Conservation (phyloP, 169 alveolate species). For the Cryptosporidium muris region DNA sequence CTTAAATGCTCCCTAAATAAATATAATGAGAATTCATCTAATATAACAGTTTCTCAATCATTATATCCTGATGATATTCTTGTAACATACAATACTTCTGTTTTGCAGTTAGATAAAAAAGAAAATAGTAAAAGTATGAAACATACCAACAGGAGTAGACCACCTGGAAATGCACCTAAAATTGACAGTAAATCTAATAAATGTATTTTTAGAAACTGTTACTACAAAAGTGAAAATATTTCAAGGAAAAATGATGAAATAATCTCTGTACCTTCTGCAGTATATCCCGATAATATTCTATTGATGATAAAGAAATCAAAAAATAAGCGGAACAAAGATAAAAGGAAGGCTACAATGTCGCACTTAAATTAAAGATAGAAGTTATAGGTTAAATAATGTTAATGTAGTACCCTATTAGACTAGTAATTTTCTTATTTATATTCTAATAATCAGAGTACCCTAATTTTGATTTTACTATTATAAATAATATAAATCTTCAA, state of each 20-base stretch:
- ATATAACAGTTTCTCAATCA: slow-evolving; percentile 59
- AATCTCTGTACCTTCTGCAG: slow-evolving; percentile 59
- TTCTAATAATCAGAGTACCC: too few species aligned
- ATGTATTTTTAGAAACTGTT: too few species aligned
- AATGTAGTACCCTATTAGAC: too few species aligned
- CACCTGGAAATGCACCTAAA: background rate
- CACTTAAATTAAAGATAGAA: too few species aligned
- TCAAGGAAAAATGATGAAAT: background rate
- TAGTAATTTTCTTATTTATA: too few species aligned
- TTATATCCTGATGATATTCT: slow-evolving; percentile 68
- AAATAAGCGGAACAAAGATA: slow-evolving; percentile 12
- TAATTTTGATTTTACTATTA: too few species aligned
- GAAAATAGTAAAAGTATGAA: background rate
- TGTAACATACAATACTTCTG: slow-evolving; percentile 45
- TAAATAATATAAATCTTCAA: too few species aligned
- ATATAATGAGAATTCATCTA: background rate
- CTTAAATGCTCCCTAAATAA: background rate
- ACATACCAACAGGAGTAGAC: background rate
- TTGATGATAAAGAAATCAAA: slow-evolving; percentile 21
- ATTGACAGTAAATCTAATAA: background rate
- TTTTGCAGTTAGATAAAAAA: background rate
- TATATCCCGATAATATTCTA: slow-evolving; percentile 57
- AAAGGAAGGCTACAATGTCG: background rate
- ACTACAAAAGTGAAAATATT: too few species aligned
- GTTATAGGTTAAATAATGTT: too few species aligned